These are phyloP conservation scores for Echites panduratus DNA, from an alignment of 257 asterid genomes.

Conservation along the genomic window DNA sequence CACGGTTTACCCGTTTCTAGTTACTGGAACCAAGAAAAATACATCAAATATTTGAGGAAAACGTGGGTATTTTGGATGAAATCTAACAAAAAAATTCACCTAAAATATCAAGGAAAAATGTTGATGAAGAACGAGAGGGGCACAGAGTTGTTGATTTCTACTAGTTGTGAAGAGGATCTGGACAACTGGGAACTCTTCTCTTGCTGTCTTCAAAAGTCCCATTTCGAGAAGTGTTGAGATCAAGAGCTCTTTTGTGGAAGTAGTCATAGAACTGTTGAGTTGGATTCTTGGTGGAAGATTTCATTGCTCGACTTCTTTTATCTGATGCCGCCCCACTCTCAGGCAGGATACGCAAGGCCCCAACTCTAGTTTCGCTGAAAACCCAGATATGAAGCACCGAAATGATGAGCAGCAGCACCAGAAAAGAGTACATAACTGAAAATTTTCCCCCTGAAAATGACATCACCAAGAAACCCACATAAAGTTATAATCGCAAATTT, in stretches of 20 bases:
- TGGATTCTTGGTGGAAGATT: constrained; percentile 25
- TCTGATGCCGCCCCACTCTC: constrained; percentile 19
- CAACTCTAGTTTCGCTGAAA: constrained; percentile 29
- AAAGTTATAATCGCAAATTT: constrained; percentile 7
- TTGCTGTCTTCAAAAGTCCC: constrained; percentile 45
- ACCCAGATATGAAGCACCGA: constrained; percentile 35
- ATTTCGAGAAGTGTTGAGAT: constrained; percentile 23
- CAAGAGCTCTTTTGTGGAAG: constrained; percentile 31
- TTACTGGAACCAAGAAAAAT: constrained; percentile 10
- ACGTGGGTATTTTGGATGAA: constrained; percentile 74
- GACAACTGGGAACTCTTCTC: constrained; percentile 77
- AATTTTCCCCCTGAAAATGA: constrained; percentile 45
- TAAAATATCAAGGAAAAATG: not conserved
- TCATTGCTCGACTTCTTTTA: constrained; percentile 4
- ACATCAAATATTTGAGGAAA: constrained; percentile 24
- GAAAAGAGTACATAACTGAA: constrained; percentile 21
- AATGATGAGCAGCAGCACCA: constrained; percentile 33
- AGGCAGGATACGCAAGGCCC: constrained; percentile 52
- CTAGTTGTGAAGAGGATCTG: constrained; percentile 93
- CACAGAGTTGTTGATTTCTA: constrained; percentile 14
- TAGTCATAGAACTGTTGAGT: constrained; percentile 37
- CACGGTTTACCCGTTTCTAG: constrained; percentile 50
- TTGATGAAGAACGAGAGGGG: not conserved
- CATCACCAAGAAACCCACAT: constrained; percentile 54
- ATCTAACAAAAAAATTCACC: constrained; percentile 12